Percentiles rank a stretch among this genome's conserved stretches.
These are phyloP conservation scores for Eragrostis curvula DNA, from an alignment of 176 grass and related monocot genomes.

Conservation along the genomic window DNA sequence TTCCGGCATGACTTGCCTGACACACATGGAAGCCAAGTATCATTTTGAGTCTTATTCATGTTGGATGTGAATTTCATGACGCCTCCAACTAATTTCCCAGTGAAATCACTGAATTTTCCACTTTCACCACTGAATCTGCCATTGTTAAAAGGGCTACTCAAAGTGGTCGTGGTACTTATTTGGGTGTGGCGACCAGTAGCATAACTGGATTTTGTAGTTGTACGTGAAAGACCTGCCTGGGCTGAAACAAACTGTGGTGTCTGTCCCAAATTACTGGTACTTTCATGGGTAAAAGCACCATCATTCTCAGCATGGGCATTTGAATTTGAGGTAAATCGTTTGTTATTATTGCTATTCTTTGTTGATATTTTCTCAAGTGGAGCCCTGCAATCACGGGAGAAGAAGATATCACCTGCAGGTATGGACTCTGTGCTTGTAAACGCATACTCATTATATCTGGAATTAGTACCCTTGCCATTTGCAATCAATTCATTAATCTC, in stretches of 20 bases:
- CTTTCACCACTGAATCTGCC: conserved; percentile 49
- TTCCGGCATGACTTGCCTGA: conserved; percentile 57
- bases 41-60: conserved; percentile 63
- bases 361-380: conserved; percentile 52
- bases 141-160: conserved; percentile 41
- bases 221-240: conserved; percentile 40
- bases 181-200: conserved; percentile 36
- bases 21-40: conserved; percentile 70
- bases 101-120: conserved; percentile 67
- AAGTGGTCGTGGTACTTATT: conserved; percentile 40
- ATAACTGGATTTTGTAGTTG: conserved; percentile 57
- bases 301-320: conserved; percentile 33
- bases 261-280: conserved; percentile 40
- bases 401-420: conserved; percentile 72
- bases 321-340: conserved; percentile 27
- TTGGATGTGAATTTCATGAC: conserved; percentile 67
- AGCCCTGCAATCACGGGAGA: conserved; percentile 61
- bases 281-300: conserved; percentile 30
- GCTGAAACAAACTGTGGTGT: conserved; percentile 49
- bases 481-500: conserved; percentile 49
- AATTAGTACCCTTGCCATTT: conserved; percentile 44
- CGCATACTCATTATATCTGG: conserved; percentile 61
- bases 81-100: conserved; percentile 57
- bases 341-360: conserved; percentile 32
- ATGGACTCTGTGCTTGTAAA: conserved; percentile 67